Base-by-base conservation (phyloP, 176 grass and related monocot genomes). In the Canna indica region DNA sequence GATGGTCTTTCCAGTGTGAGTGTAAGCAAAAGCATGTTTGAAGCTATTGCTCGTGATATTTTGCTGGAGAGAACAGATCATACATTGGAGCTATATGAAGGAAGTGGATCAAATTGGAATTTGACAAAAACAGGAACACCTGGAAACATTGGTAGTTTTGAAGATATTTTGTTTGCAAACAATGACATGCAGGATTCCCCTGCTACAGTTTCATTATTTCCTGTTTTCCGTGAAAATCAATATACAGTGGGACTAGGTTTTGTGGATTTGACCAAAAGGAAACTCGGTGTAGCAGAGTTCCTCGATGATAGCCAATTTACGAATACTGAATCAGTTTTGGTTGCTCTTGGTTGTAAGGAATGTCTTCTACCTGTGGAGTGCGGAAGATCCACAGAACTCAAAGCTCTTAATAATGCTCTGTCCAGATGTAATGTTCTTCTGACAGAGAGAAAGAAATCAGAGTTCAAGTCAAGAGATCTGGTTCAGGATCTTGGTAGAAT, bases 161-260 rank as follows among this genome's bases (percentile, higher is more conserved):
- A 96, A 84, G 92, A 96, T 30, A 69, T 91, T 84, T 77, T 96
- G 69, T 96, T 96, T 89, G 92, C 92, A 67, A 96, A 96, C 74
- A 96, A 89, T 60, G 92, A 91, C 70, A 96, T 96, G 92, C 83
- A 91, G 76, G 88, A 91, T 78, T 84, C 88, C 22, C 92, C 92
- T 47, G 88, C 91, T 22, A 89, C 81, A 71, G 79, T 96, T 87
- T 79, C 92, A 66, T 69, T 96, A 47, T 80, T 76, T 88, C 83
- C 88, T 70, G 65, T 88, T 36, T 67, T 85, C 36, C 83, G 83
- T 29, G 92, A 96, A 70, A 81, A 83, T 69, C 88, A 91, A 76
- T 79, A 73, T 26, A 84, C 80, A 78, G 70, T 96, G 58, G 92
- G 88, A 25, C 80, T 96, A 85, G 83, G 85, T 86, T 91, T 91